These are phyloP conservation scores for Saccharomycopsis sp. DNA, from an alignment of 805 yeast species.

Conservation along the genomic window DNA sequence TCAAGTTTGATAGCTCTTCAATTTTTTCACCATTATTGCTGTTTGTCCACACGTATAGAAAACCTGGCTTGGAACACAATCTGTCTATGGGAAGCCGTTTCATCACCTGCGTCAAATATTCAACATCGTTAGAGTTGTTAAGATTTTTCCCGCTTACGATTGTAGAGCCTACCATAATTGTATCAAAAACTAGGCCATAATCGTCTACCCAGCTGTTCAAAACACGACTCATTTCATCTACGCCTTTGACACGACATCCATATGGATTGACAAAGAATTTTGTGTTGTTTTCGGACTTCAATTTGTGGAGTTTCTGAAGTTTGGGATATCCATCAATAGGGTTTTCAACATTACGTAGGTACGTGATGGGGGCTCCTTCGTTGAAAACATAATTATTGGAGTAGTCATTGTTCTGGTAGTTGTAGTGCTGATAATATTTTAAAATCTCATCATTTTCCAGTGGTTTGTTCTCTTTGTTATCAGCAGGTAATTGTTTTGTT, in stretches of 20 bases:
- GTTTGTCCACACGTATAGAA: slow-evolving; percentile 83
- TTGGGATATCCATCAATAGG: slow-evolving; percentile 86
- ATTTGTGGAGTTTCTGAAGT: slow-evolving; percentile 55
- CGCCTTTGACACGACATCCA: slow-evolving; percentile 50
- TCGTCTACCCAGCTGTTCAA: slow-evolving; percentile 56
- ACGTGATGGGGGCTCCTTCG: slow-evolving; percentile 53
- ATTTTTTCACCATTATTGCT: slow-evolving; percentile 46
- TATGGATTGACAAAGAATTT: slow-evolving; percentile 54
- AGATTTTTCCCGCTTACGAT: neutral
- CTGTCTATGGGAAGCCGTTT: slow-evolving; percentile 64
- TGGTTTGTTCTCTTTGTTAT: neutral
- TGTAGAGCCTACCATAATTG: slow-evolving; percentile 79
- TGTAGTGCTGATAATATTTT: slow-evolving; percentile 10
- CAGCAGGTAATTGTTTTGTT: neutral
- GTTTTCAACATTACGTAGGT: slow-evolving; percentile 56
- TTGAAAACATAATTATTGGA: slow-evolving; percentile 62
- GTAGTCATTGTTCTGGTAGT: slow-evolving; percentile 59
- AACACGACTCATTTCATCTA: slow-evolving; percentile 47
- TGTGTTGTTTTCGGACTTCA: slow-evolving; percentile 54
- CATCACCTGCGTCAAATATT: slow-evolving; percentile 57
- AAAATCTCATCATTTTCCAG: neutral
- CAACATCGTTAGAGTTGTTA: neutral
- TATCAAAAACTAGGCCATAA: slow-evolving; percentile 68
- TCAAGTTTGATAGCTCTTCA: slow-evolving; percentile 49
- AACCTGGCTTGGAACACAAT: slow-evolving; percentile 79